phyloP scores from a whole-genome alignment of 495 filamentous ascomycete genomes.

The Tuber umbilicatum region DNA sequence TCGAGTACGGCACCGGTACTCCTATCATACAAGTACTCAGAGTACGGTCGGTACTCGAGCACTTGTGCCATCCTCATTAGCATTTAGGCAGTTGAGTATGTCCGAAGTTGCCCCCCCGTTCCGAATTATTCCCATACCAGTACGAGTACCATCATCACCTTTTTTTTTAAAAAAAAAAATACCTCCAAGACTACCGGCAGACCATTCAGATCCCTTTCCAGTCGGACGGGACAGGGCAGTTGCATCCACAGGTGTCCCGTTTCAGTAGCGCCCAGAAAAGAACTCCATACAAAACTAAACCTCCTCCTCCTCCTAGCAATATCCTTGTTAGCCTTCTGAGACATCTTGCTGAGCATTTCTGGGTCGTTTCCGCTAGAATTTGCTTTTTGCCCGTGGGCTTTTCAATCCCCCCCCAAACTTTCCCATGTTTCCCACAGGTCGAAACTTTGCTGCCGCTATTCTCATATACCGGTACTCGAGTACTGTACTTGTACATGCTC shows the following conservation, averaged over 20 bases:
- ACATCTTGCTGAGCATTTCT: slow-evolving; percentile 11
- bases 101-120: neutral
- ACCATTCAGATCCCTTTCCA: slow-evolving; percentile 5
- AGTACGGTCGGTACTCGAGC: too few species aligned
- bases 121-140: neutral
- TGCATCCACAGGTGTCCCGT: neutral
- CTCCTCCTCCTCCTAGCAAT: slow-evolving; percentile 11
- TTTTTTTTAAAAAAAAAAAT: slow-evolving; percentile 12
- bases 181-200: slow-evolving; percentile 13
- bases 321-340: slow-evolving; percentile 6
- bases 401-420: neutral
- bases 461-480: neutral
- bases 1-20: too few species aligned
- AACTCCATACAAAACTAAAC: slow-evolving; percentile 7
- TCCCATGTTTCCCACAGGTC: neutral
- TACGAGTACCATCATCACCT: neutral
- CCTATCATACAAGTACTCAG: too few species aligned
- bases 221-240: neutral
- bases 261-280: neutral
- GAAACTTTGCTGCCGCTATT: neutral
- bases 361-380: neutral
- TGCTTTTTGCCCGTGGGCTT: neutral
- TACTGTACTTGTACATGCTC: too few species aligned
- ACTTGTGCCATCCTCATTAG: neutral
- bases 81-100: neutral